Conservation (phyloP, 108 stramenopile species). For the Cylindrotheca closterium region DNA sequence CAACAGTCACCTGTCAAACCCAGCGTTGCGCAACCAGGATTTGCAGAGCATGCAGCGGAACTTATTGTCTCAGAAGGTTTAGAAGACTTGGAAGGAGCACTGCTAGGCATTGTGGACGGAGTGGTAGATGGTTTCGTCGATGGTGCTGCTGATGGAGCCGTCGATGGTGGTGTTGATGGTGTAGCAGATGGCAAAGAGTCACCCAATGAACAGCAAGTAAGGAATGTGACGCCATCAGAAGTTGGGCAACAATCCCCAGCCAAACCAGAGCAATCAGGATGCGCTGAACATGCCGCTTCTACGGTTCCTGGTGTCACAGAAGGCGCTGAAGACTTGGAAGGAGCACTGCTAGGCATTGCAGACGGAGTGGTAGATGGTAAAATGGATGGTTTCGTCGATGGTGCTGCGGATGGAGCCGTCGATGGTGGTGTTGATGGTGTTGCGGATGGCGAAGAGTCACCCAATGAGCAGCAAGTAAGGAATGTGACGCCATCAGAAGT, state of each 20-base stretch:
- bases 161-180: neutral
- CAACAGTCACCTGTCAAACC: conserved; percentile 36
- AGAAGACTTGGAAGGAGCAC: neutral
- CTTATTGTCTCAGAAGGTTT: neutral
- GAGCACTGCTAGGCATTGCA: neutral
- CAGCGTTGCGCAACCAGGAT: conserved; percentile 19
- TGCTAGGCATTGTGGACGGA: too few relatives aligned
- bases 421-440: neutral
- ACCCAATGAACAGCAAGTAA: neutral
- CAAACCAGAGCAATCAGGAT: neutral
- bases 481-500: conserved; percentile 17
- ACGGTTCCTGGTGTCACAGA: neutral
- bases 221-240: neutral
- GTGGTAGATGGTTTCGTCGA: neutral
- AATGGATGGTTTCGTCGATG: neutral
- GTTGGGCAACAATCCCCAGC: neutral
- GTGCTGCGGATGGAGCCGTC: neutral
- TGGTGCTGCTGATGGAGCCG: neutral
- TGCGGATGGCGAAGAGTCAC: too few relatives aligned
- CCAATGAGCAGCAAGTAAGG: conserved; percentile 31
- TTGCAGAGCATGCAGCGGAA: conserved; percentile 19
- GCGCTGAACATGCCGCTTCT: conserved; percentile 1
- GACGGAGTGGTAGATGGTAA: too few relatives aligned
- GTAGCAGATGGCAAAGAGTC: too few relatives aligned
- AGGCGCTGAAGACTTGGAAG: too few relatives aligned